Conservation (phyloP, 495 filamentous ascomycete genomes). For the Penicillium cosmopolitanum region DNA sequence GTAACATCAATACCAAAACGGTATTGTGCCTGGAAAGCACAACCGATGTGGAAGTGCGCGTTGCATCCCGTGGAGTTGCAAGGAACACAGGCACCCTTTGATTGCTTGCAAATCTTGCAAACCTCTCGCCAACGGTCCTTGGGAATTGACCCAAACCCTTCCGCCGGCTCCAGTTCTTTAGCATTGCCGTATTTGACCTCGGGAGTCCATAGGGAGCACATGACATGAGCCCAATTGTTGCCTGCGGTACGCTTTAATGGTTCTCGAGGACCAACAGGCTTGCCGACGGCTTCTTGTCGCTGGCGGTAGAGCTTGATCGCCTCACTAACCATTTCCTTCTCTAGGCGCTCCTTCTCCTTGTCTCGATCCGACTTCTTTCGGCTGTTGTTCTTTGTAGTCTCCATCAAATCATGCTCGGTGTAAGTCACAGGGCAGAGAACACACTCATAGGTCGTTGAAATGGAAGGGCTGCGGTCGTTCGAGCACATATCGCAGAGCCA, state of each 20-base stretch:
- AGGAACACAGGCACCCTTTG: constrained; percentile 73
- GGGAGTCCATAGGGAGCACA: constrained; percentile 87
- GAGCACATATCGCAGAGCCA: constrained; percentile 96
- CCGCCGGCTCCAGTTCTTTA: constrained; percentile 75
- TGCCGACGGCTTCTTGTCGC: constrained; percentile 79
- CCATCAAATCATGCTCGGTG: constrained; percentile 80
- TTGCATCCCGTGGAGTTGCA: constrained; percentile 76
- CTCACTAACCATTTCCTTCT: constrained; percentile 76
- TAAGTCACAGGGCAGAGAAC: constrained; percentile 79
- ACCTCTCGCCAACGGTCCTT: constrained; percentile 65
- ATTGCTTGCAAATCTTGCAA: constrained; percentile 81
- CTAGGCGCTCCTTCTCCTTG: constrained; percentile 80
- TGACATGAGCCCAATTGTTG: constrained; percentile 98
- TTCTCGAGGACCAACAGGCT: constrained; percentile 82
- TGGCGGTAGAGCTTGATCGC: constrained; percentile 78
- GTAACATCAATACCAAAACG: constrained; percentile 86
- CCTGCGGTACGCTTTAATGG: constrained; percentile 88
- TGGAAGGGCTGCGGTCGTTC: constrained; percentile 85
- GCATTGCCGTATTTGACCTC: constrained; percentile 91
- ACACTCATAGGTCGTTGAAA: constrained; percentile 90
- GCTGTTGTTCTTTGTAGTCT: constrained; percentile 78
- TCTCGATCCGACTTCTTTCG: constrained; percentile 96
- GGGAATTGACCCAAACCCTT: constrained; percentile 83
- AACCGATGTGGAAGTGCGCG: constrained; percentile 82
- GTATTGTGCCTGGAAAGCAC: constrained; percentile 83